Conservation (phyloP, 306 rosid genomes). For the Dalbergia cochinchinensis region DNA sequence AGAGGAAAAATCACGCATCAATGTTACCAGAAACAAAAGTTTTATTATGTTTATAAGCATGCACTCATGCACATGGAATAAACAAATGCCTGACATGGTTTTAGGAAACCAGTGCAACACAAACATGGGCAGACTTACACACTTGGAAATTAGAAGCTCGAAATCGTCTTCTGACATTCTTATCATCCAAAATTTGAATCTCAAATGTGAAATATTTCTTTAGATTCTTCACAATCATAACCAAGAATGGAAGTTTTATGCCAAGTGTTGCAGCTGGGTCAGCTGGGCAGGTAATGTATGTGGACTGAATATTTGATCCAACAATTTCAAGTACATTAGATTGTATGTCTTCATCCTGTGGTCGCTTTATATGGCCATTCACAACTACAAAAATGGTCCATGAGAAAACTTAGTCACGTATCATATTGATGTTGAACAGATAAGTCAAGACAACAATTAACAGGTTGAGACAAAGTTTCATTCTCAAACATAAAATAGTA, state of each 20-base stretch:
- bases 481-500: conserved; percentile 30
- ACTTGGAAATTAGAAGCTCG: conserved; percentile 99
- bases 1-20: conserved; percentile 19
- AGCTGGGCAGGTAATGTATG: conserved; percentile 96
- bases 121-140: conserved; percentile 90
- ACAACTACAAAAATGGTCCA: conserved; percentile 62
- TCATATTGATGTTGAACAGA: conserved; percentile 18
- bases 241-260: conserved; percentile 92
- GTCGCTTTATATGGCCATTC: conserved; percentile 89
- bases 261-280: conserved; percentile 95
- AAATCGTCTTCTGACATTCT: conserved; percentile 92
- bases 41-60: not conserved
- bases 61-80: conserved; percentile 11
- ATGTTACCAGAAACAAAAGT: conserved; percentile 5
- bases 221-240: conserved; percentile 90
- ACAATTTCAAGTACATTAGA: conserved; percentile 93
- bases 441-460: conserved; percentile 1
- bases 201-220: conserved; percentile 95
- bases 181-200: conserved; percentile 92
- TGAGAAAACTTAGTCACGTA: conserved; percentile 20
- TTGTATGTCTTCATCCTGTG: conserved; percentile 96
- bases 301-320: conserved; percentile 90
- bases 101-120: conserved; percentile 33
- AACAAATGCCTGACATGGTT: not conserved
- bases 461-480: not conserved